These are phyloP conservation scores for Oryza rufipogon DNA, from an alignment of 176 grass and related monocot species.

Conservation along the genomic window DNA sequence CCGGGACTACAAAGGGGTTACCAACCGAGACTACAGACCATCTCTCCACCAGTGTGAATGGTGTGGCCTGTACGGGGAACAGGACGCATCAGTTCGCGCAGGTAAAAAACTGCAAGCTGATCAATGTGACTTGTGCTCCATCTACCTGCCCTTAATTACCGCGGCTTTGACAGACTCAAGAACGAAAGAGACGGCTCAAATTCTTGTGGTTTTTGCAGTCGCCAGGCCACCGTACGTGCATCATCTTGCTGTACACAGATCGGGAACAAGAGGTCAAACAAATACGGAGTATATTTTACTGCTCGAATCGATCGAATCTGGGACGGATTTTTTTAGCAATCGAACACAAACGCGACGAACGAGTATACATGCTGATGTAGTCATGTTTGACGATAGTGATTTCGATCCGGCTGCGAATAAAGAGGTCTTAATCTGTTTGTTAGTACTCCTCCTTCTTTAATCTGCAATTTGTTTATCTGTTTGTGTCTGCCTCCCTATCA, in stretches of 20 bases:
- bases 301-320: background rate
- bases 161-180: background rate
- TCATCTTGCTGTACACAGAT: background rate
- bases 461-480: no score
- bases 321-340: no score
- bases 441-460: no score
- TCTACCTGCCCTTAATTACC: no score
- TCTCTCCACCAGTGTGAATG: no score
- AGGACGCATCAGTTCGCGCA: background rate
- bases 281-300: background rate
- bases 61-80: background rate
- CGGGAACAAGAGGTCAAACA: background rate
- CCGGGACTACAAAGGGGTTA: no score
- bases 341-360: background rate
- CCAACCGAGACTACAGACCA: no score
- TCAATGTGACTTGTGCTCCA: background rate
- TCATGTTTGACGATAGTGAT: background rate
- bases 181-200: background rate
- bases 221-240: background rate
- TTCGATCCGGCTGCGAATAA: background rate
- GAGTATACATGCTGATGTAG: background rate
- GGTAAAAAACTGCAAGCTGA: background rate
- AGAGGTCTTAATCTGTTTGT: background rate
- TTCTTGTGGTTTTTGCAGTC: background rate
- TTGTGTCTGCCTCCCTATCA: background rate